phyloP scores from a whole-genome alignment of 148 eudicot genomes.

The Agrostemma githago region DNA sequence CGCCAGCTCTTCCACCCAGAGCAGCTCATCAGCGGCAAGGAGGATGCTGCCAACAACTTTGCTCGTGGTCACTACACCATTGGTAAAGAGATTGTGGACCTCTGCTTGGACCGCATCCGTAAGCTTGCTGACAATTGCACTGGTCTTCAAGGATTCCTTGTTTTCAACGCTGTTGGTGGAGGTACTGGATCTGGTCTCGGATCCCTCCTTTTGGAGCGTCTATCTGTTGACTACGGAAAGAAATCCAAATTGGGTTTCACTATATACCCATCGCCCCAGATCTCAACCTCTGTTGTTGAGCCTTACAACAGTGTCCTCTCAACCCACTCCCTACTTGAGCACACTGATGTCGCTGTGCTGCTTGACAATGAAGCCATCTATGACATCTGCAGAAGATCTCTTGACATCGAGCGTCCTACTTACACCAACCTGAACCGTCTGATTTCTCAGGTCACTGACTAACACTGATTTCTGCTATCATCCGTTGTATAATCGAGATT shows the following conservation, averaged over 20 bases:
- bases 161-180: constrained; percentile 60
- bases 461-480: not conserved
- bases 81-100: constrained; percentile 58
- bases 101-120: constrained; percentile 54
- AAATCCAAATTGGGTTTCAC: constrained; percentile 58
- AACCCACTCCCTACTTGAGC: constrained; percentile 15
- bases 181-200: constrained; percentile 63
- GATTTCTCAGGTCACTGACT: constrained; percentile 13
- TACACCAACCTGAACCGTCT: constrained; percentile 19
- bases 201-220: constrained; percentile 52
- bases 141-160: constrained; percentile 61
- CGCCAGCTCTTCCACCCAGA: constrained; percentile 55
- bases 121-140: constrained; percentile 62
- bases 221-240: constrained; percentile 55
- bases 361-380: constrained; percentile 19
- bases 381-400: constrained; percentile 17
- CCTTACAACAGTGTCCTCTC: constrained; percentile 22
- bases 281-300: constrained; percentile 18
- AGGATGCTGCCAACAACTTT: constrained; percentile 62
- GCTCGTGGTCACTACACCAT: constrained; percentile 64
- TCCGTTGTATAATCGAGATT: too few species aligned
- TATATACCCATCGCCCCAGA: constrained; percentile 46
- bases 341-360: constrained; percentile 17
- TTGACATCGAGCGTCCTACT: constrained; percentile 16
- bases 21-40: constrained; percentile 56